Base-by-base conservation (phyloP, 208 protist genomes). In the Blechomonas ayalai region DNA sequence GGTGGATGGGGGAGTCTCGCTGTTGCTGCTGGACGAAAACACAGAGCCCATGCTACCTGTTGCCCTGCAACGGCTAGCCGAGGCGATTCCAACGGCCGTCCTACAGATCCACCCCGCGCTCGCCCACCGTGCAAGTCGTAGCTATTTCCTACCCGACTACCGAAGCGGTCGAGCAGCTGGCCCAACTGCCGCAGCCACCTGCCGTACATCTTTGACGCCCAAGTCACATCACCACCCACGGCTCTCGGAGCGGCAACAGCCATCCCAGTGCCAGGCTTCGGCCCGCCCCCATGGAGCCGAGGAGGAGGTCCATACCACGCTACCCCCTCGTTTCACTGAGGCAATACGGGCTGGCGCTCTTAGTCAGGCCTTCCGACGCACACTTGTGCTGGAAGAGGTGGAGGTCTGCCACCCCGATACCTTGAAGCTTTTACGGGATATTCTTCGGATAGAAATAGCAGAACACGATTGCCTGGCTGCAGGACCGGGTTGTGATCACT, bases 71-170 rank as follows among this genome's bases (percentile, higher is more conserved):
- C 46, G 47, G 5, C 12, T 74, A 13, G 18, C 35, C n/a, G 3
- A 16, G 2, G 35, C 46, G 9, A 31, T 33, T 12, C 55, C 62
- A 0, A 27, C 44, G 5, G 50, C 62, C 3, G 40, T 64, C 5
- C 16, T 67, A 5, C 47, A 46, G 29, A 9, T 67, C 18, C 51
- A 29, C 5, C 8, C 52, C 16, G 35, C 36, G 5, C 15, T 27
- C 16, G 23, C 55, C 25, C 26, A 43, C 26, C 38, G 43, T 12
- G 56, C 58, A 1, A 16, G 36, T 9, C 59, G 53, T 24, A 47
- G 53, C 3, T 64, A 54, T 36, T 63, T 76, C 24, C 57, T 76
- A 22, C 68, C 68, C 2, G 47, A 46, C 10, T 76, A 76, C 25
- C 40, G 13, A 2, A 46, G 37, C 16, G 7, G 34, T 16, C 19